Percentiles rank a stretch among this genome's conserved stretches.
Evolutionary conservation across 352 stramenopile genomes (phyloP).

Genomic region (Phytopythium montanum): DNA sequence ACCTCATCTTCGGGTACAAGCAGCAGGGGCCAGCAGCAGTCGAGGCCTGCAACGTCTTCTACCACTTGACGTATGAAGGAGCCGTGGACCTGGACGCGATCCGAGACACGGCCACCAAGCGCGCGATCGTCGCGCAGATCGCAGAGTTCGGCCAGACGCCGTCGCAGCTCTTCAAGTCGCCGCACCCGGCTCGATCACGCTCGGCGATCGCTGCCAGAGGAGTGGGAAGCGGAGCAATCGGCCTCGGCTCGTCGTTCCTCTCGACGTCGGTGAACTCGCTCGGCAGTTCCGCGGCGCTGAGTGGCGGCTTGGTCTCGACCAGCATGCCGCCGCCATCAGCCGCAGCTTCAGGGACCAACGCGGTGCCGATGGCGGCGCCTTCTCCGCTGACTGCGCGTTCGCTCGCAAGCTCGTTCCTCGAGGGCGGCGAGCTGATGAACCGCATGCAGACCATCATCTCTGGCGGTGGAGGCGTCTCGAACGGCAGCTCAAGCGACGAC

Average conservation of each 20-base stretch:
- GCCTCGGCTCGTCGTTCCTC: conserved; percentile 7
- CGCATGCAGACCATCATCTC: conserved; percentile 71
- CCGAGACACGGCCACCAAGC: conserved; percentile 47
- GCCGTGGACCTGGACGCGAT: conserved; percentile 94
- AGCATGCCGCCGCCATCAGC: conserved; percentile 5
- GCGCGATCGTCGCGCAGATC: conserved; percentile 95
- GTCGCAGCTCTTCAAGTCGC: conserved; percentile 89
- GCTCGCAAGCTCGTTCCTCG: conserved; percentile 60
- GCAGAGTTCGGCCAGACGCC: conserved; percentile 98
- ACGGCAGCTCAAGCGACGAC: conserved; percentile 15
- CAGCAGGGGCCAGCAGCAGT: conserved; percentile 93
- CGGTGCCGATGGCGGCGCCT: conserved; percentile 4
- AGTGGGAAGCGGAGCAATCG: conserved; percentile 8
- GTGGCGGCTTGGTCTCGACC: neutral
- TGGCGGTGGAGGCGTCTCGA: conserved; percentile 9
- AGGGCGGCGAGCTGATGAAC: conserved; percentile 58
- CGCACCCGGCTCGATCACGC: conserved; percentile 52
- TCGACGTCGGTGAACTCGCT: conserved; percentile 13
- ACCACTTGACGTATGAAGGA: conserved; percentile 97
- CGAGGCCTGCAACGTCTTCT: conserved; percentile 96
- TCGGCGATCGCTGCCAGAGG: neutral
- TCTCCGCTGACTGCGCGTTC: conserved; percentile 27
- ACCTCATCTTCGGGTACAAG: conserved; percentile 97
- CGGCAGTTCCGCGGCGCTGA: conserved; percentile 4
- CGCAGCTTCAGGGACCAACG: neutral